These are phyloP conservation scores for Cladosporium colombiae DNA, from an alignment of 2,329 filamentous ascomycete genomes.

Conservation along the genomic window DNA sequence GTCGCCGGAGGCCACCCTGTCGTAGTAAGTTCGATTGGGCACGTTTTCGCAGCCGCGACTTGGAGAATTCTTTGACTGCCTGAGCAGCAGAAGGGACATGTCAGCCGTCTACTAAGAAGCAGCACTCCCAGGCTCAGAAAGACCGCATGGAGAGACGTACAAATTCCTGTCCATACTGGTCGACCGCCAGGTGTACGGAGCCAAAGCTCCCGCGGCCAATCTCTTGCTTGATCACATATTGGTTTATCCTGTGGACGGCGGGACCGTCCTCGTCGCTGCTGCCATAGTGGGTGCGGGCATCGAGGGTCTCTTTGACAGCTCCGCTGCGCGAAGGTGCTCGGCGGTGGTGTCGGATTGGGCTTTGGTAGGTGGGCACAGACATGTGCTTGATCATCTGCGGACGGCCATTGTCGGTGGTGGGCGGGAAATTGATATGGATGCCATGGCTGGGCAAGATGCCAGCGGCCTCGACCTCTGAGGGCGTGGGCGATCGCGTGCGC, in stretches of 20 bases:
- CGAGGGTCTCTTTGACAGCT: constrained; percentile 81
- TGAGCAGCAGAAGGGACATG: constrained; percentile 41
- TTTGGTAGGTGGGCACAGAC: constrained; percentile 61
- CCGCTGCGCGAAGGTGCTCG: constrained; percentile 61
- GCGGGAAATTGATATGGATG: constrained; percentile 50
- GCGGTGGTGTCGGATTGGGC: constrained; percentile 65
- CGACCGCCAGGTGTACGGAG: constrained; percentile 83
- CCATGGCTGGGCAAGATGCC: constrained; percentile 44
- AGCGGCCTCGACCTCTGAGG: constrained; percentile 23
- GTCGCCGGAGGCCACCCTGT: constrained; percentile 52
- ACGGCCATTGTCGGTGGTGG: constrained; percentile 37
- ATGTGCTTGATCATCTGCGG: constrained; percentile 50
- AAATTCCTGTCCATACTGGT: constrained; percentile 91
- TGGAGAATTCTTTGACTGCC: constrained; percentile 98
- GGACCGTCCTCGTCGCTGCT: constrained; percentile 81
- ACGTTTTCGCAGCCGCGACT: constrained; percentile 82
- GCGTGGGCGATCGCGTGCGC: constrained; percentile 14
- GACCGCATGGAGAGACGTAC: constrained; percentile 55
- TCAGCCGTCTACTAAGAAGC: constrained; percentile 3
- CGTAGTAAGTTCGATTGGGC: constrained; percentile 86
- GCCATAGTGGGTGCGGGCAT: constrained; percentile 83
- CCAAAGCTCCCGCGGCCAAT: constrained; percentile 97
- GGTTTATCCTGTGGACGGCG: constrained; percentile 85
- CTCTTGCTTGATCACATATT: constrained; percentile 91
- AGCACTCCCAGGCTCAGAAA: constrained; percentile 7